A percentile compares a stretch with the other conserved stretches of the same genome.
Conservation (phyloP, 371 early-diverging fungal genomes). For the Mucor lusitanicus region DNA sequence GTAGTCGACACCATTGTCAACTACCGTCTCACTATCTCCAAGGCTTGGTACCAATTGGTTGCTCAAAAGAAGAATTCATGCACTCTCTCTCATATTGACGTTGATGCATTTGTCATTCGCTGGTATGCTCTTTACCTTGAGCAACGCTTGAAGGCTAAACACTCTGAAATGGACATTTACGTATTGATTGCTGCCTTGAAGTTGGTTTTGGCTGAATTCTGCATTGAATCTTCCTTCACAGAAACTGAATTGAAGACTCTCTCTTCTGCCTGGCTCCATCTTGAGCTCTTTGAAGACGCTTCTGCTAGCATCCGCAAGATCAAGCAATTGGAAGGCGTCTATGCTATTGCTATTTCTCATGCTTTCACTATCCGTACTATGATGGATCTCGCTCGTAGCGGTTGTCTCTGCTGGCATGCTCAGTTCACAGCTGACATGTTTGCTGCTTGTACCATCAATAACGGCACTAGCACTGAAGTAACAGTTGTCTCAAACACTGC, state of each 20-base stretch:
- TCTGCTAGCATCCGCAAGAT: slow-evolving; percentile 36
- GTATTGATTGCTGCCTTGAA: slow-evolving; percentile 27
- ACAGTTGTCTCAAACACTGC: slow-evolving; percentile 26
- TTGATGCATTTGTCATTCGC: slow-evolving; percentile 23
- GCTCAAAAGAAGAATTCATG: slow-evolving; percentile 4
- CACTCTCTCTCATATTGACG: slow-evolving; percentile 22
- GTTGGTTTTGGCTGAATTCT: slow-evolving; percentile 23
- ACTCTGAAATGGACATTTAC: slow-evolving; percentile 21
- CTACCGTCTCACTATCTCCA: slow-evolving; percentile 26
- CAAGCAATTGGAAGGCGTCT: slow-evolving; percentile 36
- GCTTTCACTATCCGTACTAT: slow-evolving; percentile 39
- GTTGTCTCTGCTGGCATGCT: slow-evolving; percentile 48
- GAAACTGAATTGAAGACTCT: slow-evolving; percentile 29
- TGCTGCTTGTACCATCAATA: slow-evolving; percentile 19
- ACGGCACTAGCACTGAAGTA: slow-evolving; percentile 11
- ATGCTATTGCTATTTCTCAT: slow-evolving; percentile 38
- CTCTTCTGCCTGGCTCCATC: slow-evolving; percentile 27
- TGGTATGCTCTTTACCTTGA: slow-evolving; percentile 41
- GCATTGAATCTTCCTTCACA: slow-evolving; percentile 22
- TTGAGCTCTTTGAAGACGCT: slow-evolving; percentile 37
- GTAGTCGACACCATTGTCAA: slow-evolving; percentile 38
- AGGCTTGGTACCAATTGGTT: slow-evolving; percentile 21
- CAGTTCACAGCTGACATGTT: slow-evolving; percentile 45
- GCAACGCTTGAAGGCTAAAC: slow-evolving; percentile 12
- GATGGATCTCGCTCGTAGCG: slow-evolving; percentile 41